Conservation (phyloP, 2,329 filamentous ascomycete species). For the Pseudogymnoascus sp. region DNA sequence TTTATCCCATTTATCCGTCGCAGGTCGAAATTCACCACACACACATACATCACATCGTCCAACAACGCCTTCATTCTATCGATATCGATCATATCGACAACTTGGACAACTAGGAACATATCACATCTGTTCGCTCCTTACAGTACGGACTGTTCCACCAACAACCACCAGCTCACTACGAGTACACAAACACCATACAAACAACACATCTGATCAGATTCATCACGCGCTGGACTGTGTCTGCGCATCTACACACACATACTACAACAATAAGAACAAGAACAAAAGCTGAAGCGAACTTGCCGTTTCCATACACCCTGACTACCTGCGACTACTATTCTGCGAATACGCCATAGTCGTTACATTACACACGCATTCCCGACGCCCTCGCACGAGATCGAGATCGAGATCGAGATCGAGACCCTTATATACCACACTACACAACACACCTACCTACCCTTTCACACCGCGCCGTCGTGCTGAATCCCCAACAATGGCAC, state of each 20-base stretch:
- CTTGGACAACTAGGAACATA: neutral
- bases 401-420: too few species aligned
- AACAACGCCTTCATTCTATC: neutral
- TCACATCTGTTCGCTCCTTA: conserved; percentile 2
- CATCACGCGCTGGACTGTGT: conserved; percentile 6
- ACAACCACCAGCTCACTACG: neutral
- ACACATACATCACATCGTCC: neutral
- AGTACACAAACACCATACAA: conserved; percentile 1
- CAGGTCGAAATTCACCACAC: neutral
- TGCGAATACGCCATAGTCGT: too few species aligned
- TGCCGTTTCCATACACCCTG: neutral
- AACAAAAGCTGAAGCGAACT: neutral
- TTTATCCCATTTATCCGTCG: conserved; percentile 3
- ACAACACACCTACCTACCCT: neutral
- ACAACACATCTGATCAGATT: conserved; percentile 5
- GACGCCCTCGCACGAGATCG: too few species aligned
- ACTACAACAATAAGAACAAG: neutral
- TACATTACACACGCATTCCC: too few species aligned
- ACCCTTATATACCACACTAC: too few species aligned
- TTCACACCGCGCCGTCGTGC: neutral
- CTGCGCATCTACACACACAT: neutral
- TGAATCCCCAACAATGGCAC: conserved; percentile 34
- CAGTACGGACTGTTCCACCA: conserved; percentile 3
- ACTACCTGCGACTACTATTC: too few species aligned
- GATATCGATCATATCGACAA: neutral